These are phyloP conservation scores for Cryoendolithus antarcticus DNA, from an alignment of 2,329 filamentous ascomycete genomes.

Conservation along the genomic window DNA sequence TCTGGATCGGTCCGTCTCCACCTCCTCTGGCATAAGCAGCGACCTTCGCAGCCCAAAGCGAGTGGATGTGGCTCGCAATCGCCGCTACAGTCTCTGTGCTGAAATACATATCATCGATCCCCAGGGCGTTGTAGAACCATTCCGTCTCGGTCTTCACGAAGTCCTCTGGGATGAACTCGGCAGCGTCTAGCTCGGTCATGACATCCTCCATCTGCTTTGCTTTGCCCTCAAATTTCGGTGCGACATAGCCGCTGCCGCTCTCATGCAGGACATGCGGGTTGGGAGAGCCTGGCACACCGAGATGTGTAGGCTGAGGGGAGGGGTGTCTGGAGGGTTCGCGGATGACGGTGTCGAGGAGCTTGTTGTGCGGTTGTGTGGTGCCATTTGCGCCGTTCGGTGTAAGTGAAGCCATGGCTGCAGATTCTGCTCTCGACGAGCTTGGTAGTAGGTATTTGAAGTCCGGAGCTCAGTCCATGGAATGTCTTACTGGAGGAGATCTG, in stretches of 20 bases:
- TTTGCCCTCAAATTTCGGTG: slow-evolving; percentile 88
- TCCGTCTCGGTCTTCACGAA: slow-evolving; percentile 75
- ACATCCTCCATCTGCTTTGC: slow-evolving; percentile 83
- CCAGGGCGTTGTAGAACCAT: slow-evolving; percentile 97
- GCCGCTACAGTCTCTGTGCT: slow-evolving; percentile 75
- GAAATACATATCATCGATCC: slow-evolving; percentile 98
- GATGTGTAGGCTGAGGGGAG: slow-evolving; percentile 78
- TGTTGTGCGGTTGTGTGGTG: slow-evolving; percentile 31
- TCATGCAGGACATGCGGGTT: slow-evolving; percentile 59
- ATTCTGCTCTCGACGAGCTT: too few relatives aligned
- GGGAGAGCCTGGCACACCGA: slow-evolving; percentile 54
- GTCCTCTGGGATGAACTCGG: slow-evolving; percentile 73
- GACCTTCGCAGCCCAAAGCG: slow-evolving; percentile 91
- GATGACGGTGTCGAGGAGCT: slow-evolving; percentile 44
- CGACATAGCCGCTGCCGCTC: slow-evolving; percentile 85
- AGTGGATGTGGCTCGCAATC: slow-evolving; percentile 89
- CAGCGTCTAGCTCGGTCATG: slow-evolving; percentile 64
- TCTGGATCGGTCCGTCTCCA: slow-evolving; percentile 87
- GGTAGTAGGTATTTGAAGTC: too few relatives aligned
- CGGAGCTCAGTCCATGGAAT: too few relatives aligned
- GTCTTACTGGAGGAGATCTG: too few relatives aligned
- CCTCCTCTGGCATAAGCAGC: slow-evolving; percentile 65
- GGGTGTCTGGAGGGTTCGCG: slow-evolving; percentile 51
- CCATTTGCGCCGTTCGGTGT: slow-evolving; percentile 4
- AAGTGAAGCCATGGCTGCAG: slow-evolving; percentile 5